Base-by-base conservation (phyloP, 1,284 basidiomycete species). In the Omphalotus olearius region DNA sequence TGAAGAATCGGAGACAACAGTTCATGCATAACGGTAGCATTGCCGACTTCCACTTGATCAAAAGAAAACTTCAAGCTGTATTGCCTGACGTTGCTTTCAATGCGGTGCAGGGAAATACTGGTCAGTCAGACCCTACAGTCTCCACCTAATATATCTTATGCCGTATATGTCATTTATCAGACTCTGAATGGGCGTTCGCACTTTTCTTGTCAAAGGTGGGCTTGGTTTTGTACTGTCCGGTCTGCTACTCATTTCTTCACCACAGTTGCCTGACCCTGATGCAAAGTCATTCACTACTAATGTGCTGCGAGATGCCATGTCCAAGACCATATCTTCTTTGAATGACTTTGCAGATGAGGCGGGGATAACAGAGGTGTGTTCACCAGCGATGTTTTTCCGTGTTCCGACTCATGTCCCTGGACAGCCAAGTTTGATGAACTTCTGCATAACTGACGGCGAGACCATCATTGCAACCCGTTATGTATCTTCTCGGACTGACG, bases 1-100 rank as follows among this genome's bases (percentile, higher is more conserved):
- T 42, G 9, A 28, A 38, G 51, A 35, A 52, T 39, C 9, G 39
- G 6, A 39, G 2, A 36, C 49, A 57, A 6, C 60, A 94, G 88
- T 97, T 91, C 72, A 98, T 98, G 94, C 94, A 97, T 67, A 97
- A 97, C 59, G 94, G 91, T 48, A 84, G 83, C 49, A 90, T 97
- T 55, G 83, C 88, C 47, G 85, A 90, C 6, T 98, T 97, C 66
- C 69, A 71, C 37, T 72, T 76, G 55, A 82, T 97, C 63, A 96
- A 96, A 69, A 79, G 95, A 25, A 79, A 76, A 33, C 68, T 98
- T 2, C 93, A 95, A 64, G 73, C 72, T 36, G 74, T 73, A 16
- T 67, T 98, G 10, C 75, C 88, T 0, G 93, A 98, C 63, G 83
- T 88, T 56, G 78, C 92, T 38, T 98, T 92, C 70, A 76, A 91